phyloP scores from a whole-genome alignment of 2,329 filamentous ascomycete species.

The Monosporascus sp. region DNA sequence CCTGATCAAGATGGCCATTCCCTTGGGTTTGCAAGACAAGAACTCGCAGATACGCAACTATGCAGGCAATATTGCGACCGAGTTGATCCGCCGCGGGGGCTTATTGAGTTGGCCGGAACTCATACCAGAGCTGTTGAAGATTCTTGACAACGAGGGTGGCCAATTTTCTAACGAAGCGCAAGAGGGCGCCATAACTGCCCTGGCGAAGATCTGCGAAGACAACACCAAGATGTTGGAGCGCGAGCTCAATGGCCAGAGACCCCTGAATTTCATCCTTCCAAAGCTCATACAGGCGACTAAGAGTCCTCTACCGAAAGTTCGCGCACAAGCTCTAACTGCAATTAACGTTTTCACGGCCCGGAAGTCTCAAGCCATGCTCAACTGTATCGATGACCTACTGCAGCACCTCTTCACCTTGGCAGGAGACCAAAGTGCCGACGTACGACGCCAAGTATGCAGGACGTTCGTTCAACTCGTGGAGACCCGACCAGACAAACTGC shows the following conservation, averaged over 20 bases:
- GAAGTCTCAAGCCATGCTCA: constrained; percentile 75
- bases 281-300: constrained; percentile 85
- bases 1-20: constrained; percentile 75
- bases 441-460: constrained; percentile 88
- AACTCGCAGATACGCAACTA: constrained; percentile 80
- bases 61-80: constrained; percentile 90
- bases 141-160: constrained; percentile 69
- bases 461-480: constrained; percentile 91
- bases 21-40: constrained; percentile 75
- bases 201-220: constrained; percentile 96
- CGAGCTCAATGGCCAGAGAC: constrained; percentile 83
- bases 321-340: constrained; percentile 71
- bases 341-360: constrained; percentile 90
- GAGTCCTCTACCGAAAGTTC: constrained; percentile 70
- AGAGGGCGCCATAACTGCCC: constrained; percentile 88
- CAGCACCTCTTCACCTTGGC: constrained; percentile 79
- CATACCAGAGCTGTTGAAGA: constrained; percentile 72
- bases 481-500: constrained; percentile 81
- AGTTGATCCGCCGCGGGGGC: constrained; percentile 79
- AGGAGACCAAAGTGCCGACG: constrained; percentile 70
- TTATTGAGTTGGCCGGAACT: constrained; percentile 89
- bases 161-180: constrained; percentile 68
- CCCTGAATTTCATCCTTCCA: constrained; percentile 82
- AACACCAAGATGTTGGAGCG: constrained; percentile 81
- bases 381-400: constrained; percentile 75